Conservation (phyloP, 225 moss, liverwort and hornwort species). For the Pseudoscleropodium purum region DNA sequence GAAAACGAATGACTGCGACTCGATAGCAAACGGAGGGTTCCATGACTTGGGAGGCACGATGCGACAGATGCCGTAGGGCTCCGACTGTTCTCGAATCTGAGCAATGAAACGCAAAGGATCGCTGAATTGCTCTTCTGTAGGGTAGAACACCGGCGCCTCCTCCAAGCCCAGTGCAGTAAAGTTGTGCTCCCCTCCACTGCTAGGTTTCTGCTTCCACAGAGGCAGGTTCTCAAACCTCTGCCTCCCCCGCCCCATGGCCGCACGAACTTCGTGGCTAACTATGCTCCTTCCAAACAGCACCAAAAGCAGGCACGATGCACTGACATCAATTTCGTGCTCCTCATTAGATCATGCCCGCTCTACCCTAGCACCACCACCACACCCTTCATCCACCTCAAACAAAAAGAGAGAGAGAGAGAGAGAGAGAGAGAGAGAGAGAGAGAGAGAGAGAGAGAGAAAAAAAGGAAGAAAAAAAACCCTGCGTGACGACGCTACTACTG, state of each 20-base stretch:
- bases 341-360: slow-evolving; percentile 44
- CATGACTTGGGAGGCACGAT: slow-evolving; percentile 90
- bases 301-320: slow-evolving; percentile 14
- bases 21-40: slow-evolving; percentile 92
- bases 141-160: slow-evolving; percentile 90
- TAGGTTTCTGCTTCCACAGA: slow-evolving; percentile 48
- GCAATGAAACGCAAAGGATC: slow-evolving; percentile 87
- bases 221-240: slow-evolving; percentile 67
- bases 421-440: not conserved
- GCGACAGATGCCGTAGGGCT: slow-evolving; percentile 91
- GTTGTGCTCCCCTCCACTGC: slow-evolving; percentile 30
- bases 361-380: slow-evolving; percentile 10
- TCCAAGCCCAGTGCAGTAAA: slow-evolving; percentile 56
- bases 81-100: slow-evolving; percentile 79
- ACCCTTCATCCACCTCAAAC: not conserved
- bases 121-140: slow-evolving; percentile 80
- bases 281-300: slow-evolving; percentile 42
- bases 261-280: slow-evolving; percentile 3
- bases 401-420: not conserved
- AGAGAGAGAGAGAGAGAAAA: no score
- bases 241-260: slow-evolving; percentile 88
- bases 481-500: not conserved
- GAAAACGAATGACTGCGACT: slow-evolving; percentile 78
- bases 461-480: not conserved
- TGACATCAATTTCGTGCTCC: slow-evolving; percentile 40